phyloP scores from a whole-genome alignment of 176 grass and related monocot genomes.

The Rhipidocladum racemiflorum region DNA sequence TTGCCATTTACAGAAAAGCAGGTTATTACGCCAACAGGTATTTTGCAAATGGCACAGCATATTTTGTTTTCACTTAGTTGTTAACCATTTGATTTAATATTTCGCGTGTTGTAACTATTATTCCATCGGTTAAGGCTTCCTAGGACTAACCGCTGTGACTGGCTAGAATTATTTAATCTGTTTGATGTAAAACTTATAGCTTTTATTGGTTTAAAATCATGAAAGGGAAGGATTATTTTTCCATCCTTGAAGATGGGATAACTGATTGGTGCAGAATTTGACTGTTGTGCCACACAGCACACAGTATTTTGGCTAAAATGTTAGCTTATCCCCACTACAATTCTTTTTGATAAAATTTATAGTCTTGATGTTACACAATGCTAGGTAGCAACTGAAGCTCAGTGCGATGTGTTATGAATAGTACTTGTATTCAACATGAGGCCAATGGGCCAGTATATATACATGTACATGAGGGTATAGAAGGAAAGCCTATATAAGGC shows the following conservation, averaged over 20 bases:
- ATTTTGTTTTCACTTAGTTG: constrained; percentile 15
- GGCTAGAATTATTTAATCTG: not conserved
- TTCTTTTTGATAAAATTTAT: not conserved
- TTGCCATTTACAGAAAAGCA: constrained; percentile 98
- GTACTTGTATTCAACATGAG: too few relatives aligned
- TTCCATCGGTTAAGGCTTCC: not conserved
- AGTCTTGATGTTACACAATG: not conserved
- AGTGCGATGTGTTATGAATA: too few relatives aligned
- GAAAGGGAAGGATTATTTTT: not conserved
- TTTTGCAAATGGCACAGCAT: constrained; percentile 15
- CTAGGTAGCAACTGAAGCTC: not conserved
- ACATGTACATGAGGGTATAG: too few relatives aligned
- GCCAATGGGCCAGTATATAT: too few relatives aligned
- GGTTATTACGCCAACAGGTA: constrained; percentile 98
- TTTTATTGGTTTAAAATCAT: not conserved
- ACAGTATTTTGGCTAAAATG: not conserved
- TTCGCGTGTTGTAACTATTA: not conserved
- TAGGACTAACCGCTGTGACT: not conserved
- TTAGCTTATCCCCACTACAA: not conserved
- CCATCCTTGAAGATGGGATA: not conserved
- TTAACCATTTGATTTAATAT: not conserved
- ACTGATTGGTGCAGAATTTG: not conserved
- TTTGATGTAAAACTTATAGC: not conserved
- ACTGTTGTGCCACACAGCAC: not conserved
- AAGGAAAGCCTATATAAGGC: too few relatives aligned